Conservation (phyloP, 2,329 filamentous ascomycete genomes). For the Phialophora verrucosa region DNA sequence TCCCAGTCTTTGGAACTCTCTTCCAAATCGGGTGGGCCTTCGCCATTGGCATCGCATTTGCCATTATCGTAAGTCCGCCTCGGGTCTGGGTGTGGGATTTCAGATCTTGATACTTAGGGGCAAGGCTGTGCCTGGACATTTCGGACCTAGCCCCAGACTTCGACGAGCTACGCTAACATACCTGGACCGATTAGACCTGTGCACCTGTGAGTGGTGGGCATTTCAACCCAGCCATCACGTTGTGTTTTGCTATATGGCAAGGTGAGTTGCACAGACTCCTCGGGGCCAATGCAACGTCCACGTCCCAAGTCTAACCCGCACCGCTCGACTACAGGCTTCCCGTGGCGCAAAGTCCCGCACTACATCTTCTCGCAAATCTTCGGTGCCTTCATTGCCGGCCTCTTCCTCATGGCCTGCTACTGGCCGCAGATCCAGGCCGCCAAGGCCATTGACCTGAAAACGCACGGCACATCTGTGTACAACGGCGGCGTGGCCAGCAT, state of each 20-base stretch:
- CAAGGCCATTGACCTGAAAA: slow-evolving; percentile 48
- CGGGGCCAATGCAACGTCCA: background rate
- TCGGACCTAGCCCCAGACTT: background rate
- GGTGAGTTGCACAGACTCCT: slow-evolving; percentile 37
- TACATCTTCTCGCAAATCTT: slow-evolving; percentile 63
- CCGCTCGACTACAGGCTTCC: slow-evolving; percentile 50
- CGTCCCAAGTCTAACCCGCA: background rate
- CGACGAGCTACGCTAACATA: background rate
- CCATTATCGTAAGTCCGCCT: slow-evolving; percentile 53
- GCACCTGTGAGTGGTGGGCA: slow-evolving; percentile 61
- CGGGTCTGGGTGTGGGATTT: background rate
- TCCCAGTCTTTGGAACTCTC: slow-evolving; percentile 55
- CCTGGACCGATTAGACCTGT: slow-evolving; percentile 46
- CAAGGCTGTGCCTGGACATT: background rate
- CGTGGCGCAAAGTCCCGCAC: slow-evolving; percentile 56
- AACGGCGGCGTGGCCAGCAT: slow-evolving; percentile 61
- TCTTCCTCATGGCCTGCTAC: slow-evolving; percentile 64
- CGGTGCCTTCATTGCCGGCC: slow-evolving; percentile 61
- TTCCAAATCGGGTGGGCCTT: slow-evolving; percentile 64
- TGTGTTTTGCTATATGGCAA: slow-evolving; percentile 59
- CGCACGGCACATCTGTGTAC: slow-evolving; percentile 50
- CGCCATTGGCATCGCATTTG: slow-evolving; percentile 63
- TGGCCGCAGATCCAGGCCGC: slow-evolving; percentile 56
- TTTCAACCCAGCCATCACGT: slow-evolving; percentile 60
- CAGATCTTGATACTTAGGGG: background rate